Evolutionary conservation across 179 eudicot genomes (phyloP).

Genomic region (Nepenthes alata): DNA sequence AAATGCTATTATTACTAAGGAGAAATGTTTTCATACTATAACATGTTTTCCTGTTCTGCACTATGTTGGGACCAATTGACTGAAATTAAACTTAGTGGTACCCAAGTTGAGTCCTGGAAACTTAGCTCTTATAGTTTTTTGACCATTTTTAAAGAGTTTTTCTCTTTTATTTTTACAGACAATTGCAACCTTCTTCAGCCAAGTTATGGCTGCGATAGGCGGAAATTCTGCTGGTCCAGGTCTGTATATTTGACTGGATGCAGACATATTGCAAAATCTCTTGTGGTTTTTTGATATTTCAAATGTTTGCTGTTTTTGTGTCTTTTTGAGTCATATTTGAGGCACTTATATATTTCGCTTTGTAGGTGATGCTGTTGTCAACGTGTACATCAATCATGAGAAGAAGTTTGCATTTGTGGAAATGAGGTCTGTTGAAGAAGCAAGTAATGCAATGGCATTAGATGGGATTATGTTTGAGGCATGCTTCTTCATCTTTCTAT

Average conservation of each 20-base stretch:
- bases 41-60: background rate
- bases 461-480: slow-evolving; percentile 85
- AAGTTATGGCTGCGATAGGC: slow-evolving; percentile 65
- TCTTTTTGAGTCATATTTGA: slow-evolving; percentile 5
- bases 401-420: slow-evolving; percentile 98
- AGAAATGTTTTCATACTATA: background rate
- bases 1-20: background rate
- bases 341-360: slow-evolving; percentile 1
- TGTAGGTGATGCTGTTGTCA: slow-evolving; percentile 93
- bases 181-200: slow-evolving; percentile 74
- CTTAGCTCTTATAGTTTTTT: background rate
- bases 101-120: background rate
- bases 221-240: slow-evolving; percentile 87
- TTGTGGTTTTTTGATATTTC: background rate
- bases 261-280: background rate
- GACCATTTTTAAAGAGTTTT: background rate
- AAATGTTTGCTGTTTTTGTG: background rate
- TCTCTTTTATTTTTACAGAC: slow-evolving; percentile 32
- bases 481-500: slow-evolving; percentile 8
- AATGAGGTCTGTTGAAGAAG: slow-evolving; percentile 94
- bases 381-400: slow-evolving; percentile 91
- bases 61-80: too few relatives aligned
- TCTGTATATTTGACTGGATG: slow-evolving; percentile 18
- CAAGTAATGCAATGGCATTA: slow-evolving; percentile 83
- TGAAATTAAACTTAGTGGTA: background rate